Base-by-base conservation (phyloP, 768 basidiomycete species). In the Russula dissimulans region DNA sequence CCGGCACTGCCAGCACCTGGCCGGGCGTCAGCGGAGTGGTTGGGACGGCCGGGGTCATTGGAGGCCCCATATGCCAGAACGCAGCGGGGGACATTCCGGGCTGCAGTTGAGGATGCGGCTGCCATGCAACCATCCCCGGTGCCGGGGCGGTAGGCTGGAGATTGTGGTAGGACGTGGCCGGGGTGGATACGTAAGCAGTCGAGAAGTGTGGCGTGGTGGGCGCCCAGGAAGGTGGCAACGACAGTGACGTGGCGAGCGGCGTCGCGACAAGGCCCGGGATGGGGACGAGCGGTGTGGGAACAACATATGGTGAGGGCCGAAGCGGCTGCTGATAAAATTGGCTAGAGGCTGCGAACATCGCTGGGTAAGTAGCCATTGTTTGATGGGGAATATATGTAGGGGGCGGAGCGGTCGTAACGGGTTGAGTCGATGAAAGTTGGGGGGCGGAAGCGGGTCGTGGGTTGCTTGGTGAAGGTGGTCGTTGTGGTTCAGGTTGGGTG, bases 221-320 rank as follows among this genome's bases (percentile, higher is more conserved):
- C 56, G 56, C 56, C 60, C 60, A 61, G 3, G 55, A 47, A 36
- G 60, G 4, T 8, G 50, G 55, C 39, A 61, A 47, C 41, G 60
- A n/a, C 32, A 43, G 22, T 57, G 60, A 48, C 45, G 60, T 52
- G 56, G 56, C 56, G 4, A 52, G 15, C 1, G 60, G 60, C 7
- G 60, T 61, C 26, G 60, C 39, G 39, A 61, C 9, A 10, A 61
- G 56, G 1, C 60, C 56, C 18, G 60, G 39, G n/a, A 57, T 41
- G 3, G 60, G 45, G 0, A 43, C 34, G 26, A 61, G 56, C 3
- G 56, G 60, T 43, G 60, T 57, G 29, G 56, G 56, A 47, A 53
- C 18, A 31, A 43, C 60, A 9, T 34, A 61, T 14, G 60, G 60
- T 17, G 60, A 61, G 1, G 38, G 44, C 14, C 60, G 22, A 17